Percentiles rank a stretch among this genome's conserved stretches.
phyloP scores from a whole-genome alignment of 805 yeast species.

The Saccharomycopsis vini region DNA sequence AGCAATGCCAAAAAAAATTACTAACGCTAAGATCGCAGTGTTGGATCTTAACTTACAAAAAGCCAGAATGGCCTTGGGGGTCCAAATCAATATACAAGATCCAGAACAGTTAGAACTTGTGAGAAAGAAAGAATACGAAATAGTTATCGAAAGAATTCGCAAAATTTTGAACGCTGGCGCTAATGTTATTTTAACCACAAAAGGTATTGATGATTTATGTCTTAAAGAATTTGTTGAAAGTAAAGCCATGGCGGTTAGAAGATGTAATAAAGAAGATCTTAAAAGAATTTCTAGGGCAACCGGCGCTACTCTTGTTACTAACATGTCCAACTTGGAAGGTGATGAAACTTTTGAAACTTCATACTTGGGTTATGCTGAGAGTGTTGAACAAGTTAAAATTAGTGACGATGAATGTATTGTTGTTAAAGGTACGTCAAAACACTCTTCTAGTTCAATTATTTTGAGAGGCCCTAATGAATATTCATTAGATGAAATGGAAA shows the following conservation, averaged over 20 bases:
- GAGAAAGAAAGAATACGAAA: slow-evolving; percentile 80
- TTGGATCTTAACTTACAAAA: slow-evolving; percentile 90
- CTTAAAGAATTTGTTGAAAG: slow-evolving; percentile 86
- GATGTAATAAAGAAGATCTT: slow-evolving; percentile 94
- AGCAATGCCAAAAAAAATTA: slow-evolving; percentile 77
- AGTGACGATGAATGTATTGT: slow-evolving; percentile 96
- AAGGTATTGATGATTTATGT: slow-evolving; percentile 91
- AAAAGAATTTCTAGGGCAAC: slow-evolving; percentile 96
- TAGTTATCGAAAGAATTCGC: slow-evolving; percentile 70
- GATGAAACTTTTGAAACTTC: slow-evolving; percentile 85
- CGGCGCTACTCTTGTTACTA: slow-evolving; percentile 84
- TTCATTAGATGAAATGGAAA: slow-evolving; percentile 95
- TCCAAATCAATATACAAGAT: slow-evolving; percentile 90
- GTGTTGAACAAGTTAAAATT: slow-evolving; percentile 81
- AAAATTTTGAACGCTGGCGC: slow-evolving; percentile 85
- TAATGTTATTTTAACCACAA: slow-evolving; percentile 84
- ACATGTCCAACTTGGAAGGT: slow-evolving; percentile 90
- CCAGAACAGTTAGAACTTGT: slow-evolving; percentile 95
- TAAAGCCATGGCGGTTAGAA: slow-evolving; percentile 90
- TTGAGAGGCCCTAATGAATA: slow-evolving; percentile 94
- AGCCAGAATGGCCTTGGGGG: slow-evolving; percentile 97
- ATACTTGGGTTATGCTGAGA: slow-evolving; percentile 82
- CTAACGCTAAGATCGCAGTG: slow-evolving; percentile 73
- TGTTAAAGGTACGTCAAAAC: slow-evolving; percentile 82
- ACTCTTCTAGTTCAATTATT: slow-evolving; percentile 83